Evolutionary conservation across 371 early-diverging fungal genomes (phyloP).

Genomic region (Rhizopus arrhizus): DNA sequence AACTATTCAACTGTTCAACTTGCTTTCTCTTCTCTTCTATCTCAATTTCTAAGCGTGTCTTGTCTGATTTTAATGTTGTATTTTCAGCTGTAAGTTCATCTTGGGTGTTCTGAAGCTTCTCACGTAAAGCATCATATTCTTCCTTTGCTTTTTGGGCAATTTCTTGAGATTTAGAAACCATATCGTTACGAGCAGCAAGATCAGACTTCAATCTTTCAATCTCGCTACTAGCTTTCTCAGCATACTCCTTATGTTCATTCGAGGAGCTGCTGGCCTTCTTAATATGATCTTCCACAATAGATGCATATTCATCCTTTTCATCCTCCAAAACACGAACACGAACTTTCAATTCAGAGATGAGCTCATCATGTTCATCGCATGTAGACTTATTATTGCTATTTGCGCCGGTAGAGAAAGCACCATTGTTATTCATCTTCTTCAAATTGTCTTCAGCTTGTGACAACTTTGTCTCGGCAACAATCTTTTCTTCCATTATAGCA

Average conservation of each 20-base stretch:
- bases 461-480: conserved; percentile 23
- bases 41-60: conserved; percentile 9
- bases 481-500: conserved; percentile 14
- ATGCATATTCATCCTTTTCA: conserved; percentile 12
- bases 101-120: conserved; percentile 26
- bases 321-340: conserved; percentile 17
- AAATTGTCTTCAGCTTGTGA: conserved; percentile 13
- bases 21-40: conserved; percentile 6
- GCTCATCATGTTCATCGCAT: conserved; percentile 15
- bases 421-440: not conserved
- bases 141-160: conserved; percentile 14
- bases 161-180: conserved; percentile 7
- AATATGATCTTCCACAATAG: conserved; percentile 2
- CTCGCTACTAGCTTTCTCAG: not conserved
- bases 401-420: not conserved
- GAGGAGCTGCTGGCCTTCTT: not conserved
- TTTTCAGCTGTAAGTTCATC: conserved; percentile 24
- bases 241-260: conserved; percentile 6
- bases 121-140: conserved; percentile 24
- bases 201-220: conserved; percentile 11
- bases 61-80: conserved; percentile 15
- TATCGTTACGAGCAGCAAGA: conserved; percentile 10
- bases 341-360: conserved; percentile 14
- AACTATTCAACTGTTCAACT: conserved; percentile 4
- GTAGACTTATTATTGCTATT: not conserved